Evolutionary conservation across 106 monocot species (phyloP).

Genomic region (Amphibolis antarctica): DNA sequence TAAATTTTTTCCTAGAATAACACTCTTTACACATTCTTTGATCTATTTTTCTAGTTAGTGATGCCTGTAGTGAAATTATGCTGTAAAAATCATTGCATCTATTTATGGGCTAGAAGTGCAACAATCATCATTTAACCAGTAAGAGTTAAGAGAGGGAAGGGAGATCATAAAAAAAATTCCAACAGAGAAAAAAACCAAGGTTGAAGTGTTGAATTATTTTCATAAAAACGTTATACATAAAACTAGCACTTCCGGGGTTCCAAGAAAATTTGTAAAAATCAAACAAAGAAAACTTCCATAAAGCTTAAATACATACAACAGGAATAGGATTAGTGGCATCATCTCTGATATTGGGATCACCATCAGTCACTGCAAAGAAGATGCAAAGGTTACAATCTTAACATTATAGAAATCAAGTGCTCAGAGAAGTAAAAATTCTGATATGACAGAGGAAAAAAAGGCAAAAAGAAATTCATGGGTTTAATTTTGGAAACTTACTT

Average conservation of each 20-base stretch:
- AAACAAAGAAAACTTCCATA: neutral
- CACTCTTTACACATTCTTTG: no score
- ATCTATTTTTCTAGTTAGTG: no score
- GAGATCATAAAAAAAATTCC: neutral
- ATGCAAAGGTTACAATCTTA: neutral
- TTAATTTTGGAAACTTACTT: neutral
- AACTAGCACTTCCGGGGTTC: no score
- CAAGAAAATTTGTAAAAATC: neutral
- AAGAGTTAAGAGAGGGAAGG: neutral
- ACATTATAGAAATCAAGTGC: neutral
- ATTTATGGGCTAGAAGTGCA: no score
- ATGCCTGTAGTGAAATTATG: no score
- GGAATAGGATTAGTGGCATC: neutral
- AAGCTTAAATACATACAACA: neutral
- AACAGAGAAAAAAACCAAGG: conserved; percentile 2
- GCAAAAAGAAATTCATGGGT: neutral
- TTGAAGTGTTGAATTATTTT: neutral
- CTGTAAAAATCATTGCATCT: no score
- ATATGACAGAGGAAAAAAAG: neutral
- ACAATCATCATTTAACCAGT: no score
- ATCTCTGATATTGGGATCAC: neutral
- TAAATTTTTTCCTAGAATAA: no score
- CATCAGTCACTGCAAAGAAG: neutral
- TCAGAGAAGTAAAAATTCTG: neutral
- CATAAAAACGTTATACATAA: neutral